A percentile compares a stretch with the other conserved stretches of the same genome.
Evolutionary conservation across 305 asterid genomes (phyloP).

Genomic region (Fraxinus velutina): DNA sequence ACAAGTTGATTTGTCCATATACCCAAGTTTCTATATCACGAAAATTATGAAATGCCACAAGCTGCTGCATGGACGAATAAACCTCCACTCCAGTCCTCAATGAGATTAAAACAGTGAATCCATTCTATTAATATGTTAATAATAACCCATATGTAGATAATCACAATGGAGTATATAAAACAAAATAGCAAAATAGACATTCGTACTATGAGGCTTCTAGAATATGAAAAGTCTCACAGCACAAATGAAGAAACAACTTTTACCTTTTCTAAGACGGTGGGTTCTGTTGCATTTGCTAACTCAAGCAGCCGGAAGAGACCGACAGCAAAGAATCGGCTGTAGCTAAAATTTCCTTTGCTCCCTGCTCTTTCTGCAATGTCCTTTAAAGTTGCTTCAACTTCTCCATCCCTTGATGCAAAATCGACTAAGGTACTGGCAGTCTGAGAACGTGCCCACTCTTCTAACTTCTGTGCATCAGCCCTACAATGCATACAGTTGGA

Average conservation of each 20-base stretch:
- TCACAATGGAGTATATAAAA: not conserved
- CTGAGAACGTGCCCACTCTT: constrained; percentile 88
- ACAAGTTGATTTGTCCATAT: not conserved
- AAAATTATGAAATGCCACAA: not conserved
- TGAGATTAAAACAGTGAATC: not conserved
- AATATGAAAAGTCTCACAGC: not conserved
- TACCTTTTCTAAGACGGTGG: constrained; percentile 81
- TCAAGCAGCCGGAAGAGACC: constrained; percentile 96
- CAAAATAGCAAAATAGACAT: not conserved
- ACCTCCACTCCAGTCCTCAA: not conserved
- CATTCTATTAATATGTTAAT: not conserved
- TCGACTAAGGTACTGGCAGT: constrained; percentile 63
- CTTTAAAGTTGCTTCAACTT: constrained; percentile 58
- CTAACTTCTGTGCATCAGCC: constrained; percentile 82
- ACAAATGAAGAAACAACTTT: not conserved
- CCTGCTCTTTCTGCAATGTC: constrained; percentile 87
- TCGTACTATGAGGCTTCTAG: not conserved
- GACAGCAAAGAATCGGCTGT: constrained; percentile 91
- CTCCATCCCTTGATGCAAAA: constrained; percentile 57
- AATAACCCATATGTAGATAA: not conserved
- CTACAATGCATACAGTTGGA: constrained; percentile 29
- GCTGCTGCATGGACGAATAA: not conserved
- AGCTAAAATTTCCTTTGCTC: constrained; percentile 65
- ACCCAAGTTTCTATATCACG: not conserved
- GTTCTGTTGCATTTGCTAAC: constrained; percentile 84